phyloP scores from a whole-genome alignment of 2,329 filamentous ascomycete species.

The Hyphodiscus sp. region DNA sequence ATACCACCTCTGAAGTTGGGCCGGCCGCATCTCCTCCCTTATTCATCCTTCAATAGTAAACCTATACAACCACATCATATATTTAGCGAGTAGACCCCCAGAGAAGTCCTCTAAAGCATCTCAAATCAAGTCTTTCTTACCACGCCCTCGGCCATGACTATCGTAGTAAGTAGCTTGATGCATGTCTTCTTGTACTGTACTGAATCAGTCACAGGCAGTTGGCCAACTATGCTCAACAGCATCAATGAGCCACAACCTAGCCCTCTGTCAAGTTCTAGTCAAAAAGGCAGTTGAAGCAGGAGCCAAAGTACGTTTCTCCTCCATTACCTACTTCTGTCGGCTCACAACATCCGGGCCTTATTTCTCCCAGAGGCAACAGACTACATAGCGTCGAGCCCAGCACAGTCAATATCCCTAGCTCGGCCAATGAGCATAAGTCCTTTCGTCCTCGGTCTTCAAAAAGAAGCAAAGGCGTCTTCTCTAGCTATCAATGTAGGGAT shows the following conservation, averaged over 20 bases:
- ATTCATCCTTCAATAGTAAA: background rate
- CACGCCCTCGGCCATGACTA: conserved; percentile 20
- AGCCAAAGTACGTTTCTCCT: conserved; percentile 56
- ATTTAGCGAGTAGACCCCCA: background rate
- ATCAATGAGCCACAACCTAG: conserved; percentile 70
- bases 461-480: conserved; percentile 54
- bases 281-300: conserved; percentile 67
- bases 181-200: background rate
- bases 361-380: conserved; percentile 78
- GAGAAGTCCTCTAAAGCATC: background rate
- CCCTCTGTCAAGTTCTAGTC: conserved; percentile 67
- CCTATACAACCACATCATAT: background rate
- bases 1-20: too few species aligned
- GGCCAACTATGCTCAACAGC: conserved; percentile 86
- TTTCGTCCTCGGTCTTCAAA: conserved; percentile 71
- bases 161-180: conserved; percentile 29
- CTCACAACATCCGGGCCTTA: conserved; percentile 48
- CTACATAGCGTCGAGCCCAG: conserved; percentile 62
- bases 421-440: conserved; percentile 56
- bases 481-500: conserved; percentile 82
- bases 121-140: background rate
- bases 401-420: conserved; percentile 65
- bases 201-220: conserved; percentile 54
- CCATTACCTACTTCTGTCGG: background rate
- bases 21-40: background rate